Conservation (phyloP, 2,329 filamentous ascomycete genomes). For the Paramyrothecium sp. region DNA sequence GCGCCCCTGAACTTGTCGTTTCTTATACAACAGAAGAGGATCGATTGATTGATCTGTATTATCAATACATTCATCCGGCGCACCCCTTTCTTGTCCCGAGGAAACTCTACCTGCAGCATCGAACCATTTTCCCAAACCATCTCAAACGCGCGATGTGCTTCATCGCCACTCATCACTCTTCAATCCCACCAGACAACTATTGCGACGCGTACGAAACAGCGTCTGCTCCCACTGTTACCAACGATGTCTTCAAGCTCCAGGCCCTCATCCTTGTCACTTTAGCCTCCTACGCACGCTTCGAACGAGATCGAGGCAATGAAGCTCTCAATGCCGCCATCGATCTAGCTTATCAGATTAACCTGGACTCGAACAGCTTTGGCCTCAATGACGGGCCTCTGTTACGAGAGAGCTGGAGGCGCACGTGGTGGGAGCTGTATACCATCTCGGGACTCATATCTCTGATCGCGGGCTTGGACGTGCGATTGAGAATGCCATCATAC, state of each 20-base stretch:
- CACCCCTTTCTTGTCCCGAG: constrained; percentile 9
- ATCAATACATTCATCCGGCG: constrained; percentile 5
- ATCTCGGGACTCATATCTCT: constrained; percentile 4
- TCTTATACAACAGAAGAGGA: constrained; percentile 1
- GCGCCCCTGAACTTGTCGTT: too few species aligned
- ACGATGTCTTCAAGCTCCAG: constrained; percentile 8
- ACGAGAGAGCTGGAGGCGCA: constrained; percentile 3
- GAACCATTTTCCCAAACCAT: not conserved
- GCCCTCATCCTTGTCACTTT: constrained; percentile 6
- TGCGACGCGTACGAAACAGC: not conserved
- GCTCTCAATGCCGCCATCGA: constrained; percentile 6
- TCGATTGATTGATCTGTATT: constrained; percentile 1
- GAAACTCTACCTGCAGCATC: not conserved
- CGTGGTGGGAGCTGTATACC: constrained; percentile 4
- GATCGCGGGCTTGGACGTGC: not conserved
- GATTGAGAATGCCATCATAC: not conserved
- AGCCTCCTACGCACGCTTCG: constrained; percentile 6
- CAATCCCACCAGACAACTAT: not conserved
- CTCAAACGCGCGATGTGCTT: constrained; percentile 7
- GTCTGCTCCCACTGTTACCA: not conserved
- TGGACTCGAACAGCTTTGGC: not conserved
- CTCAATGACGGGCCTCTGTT: not conserved
- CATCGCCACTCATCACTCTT: constrained; percentile 3
- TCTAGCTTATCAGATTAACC: constrained; percentile 3
- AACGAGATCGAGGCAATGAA: constrained; percentile 4